Base-by-base conservation (phyloP, 2,329 filamentous ascomycete genomes). In the Trichoderma endophyticum region DNA sequence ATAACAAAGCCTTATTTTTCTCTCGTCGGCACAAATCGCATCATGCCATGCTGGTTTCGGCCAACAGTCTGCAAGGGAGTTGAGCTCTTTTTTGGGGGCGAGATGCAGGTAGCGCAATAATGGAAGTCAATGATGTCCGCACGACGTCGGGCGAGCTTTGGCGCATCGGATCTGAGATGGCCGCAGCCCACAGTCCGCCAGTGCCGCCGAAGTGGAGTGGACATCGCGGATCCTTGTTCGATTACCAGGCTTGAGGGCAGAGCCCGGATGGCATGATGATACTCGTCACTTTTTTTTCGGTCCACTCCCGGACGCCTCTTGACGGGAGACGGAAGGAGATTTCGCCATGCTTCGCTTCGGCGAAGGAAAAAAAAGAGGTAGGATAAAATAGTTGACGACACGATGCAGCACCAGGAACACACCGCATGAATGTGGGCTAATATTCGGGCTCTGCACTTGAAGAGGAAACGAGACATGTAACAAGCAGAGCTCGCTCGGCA, bases 91-190 rank as follows among this genome's bases (percentile, higher is more conserved):
- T 67, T 56, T 43, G 56, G 70, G 64, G 62, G 70, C 62, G 39
- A 43, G 54, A 71, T 66, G 62, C 70, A 71, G 54, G 70, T 66
- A 66, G 59, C 70, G 70, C 63, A 71, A 67, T 64, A 62, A 51
- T 54, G 56, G 60, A 43, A 64, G 68, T 54, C 67, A 36, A 70
- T 70, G 67, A 70, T 70, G 67, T 28, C 57, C 39, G 67, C 67
- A 62, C 57, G 30, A 62, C 67, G 57, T 70, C 67, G 67, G 67
- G 67, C 67, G 67, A 54, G 61, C 39, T 71, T 61, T 67, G 70
- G 60, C 68, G 34, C 68, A 71, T 71, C 60, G 60, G 61, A 63
- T 71, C 68, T 71, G 61, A 71, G 61, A 71, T 64, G 60, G 51
- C 28, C 48, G 51, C 62, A 70, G 68, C 65, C 54, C 54, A 32